These are phyloP conservation scores for Mitragyna speciosa DNA, from an alignment of 257 asterid genomes.

Conservation along the genomic window DNA sequence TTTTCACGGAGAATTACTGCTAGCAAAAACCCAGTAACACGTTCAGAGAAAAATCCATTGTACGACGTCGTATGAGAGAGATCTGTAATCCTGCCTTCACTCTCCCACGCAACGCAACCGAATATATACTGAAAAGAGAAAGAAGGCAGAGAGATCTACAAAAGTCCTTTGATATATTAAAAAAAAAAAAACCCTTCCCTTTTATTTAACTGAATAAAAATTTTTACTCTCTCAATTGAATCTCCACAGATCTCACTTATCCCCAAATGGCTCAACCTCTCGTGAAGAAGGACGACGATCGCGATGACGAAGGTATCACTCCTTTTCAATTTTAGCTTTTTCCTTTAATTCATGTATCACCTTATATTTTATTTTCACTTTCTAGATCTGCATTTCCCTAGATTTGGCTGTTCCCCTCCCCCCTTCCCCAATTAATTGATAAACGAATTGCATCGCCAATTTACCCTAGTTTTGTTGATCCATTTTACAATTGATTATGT, in stretches of 20 bases:
- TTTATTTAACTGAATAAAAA: background rate
- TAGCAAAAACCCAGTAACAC: background rate
- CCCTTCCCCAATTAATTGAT: background rate
- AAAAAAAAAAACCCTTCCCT: background rate
- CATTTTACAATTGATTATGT: background rate
- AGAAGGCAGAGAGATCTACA: slow-evolving; percentile 27
- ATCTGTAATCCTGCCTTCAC: slow-evolving; percentile 19
- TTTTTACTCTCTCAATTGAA: slow-evolving; percentile 14
- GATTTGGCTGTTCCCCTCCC: background rate
- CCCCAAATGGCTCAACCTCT: slow-evolving; percentile 47
- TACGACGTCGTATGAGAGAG: slow-evolving; percentile 17
- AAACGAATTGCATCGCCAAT: background rate
- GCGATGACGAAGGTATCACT: slow-evolving; percentile 44
- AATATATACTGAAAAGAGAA: background rate
- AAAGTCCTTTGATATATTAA: background rate
- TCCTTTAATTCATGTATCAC: slow-evolving; percentile 2
- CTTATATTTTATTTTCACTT: background rate
- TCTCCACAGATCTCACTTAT: slow-evolving; percentile 43
- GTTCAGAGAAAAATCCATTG: background rate
- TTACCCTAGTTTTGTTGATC: slow-evolving; percentile 2
- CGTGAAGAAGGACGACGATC: slow-evolving; percentile 57
- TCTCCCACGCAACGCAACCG: background rate
- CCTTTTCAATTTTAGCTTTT: background rate
- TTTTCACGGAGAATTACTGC: no score
- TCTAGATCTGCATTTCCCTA: slow-evolving; percentile 19